Percentiles rank a stretch among this genome's conserved stretches.
These are phyloP conservation scores for Heliophila coronopifolia DNA, from an alignment of 441 rosid genomes.

Conservation along the genomic window DNA sequence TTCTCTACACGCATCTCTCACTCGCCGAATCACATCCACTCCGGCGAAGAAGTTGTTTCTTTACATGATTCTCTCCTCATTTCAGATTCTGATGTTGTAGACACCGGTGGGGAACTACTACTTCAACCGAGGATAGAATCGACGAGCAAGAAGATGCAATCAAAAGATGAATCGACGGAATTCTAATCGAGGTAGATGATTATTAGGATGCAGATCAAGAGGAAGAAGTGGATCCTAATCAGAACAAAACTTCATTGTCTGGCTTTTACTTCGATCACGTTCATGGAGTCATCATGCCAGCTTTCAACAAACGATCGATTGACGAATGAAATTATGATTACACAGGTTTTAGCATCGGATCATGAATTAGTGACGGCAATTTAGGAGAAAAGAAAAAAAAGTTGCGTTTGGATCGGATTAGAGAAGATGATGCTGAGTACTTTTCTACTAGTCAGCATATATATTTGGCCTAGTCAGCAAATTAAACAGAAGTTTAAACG, in stretches of 20 bases:
- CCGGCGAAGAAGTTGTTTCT: slow-evolving; percentile 25
- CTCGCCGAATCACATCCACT: slow-evolving; percentile 32
- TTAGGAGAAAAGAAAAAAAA: slow-evolving; percentile 25
- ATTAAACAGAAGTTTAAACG: too few relatives aligned
- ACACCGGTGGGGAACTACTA: slow-evolving; percentile 20
- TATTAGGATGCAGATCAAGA: slow-evolving; percentile 33
- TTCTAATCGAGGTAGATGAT: slow-evolving; percentile 33
- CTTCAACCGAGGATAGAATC: slow-evolving; percentile 45
- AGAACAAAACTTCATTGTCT: slow-evolving; percentile 32
- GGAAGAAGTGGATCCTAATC: slow-evolving; percentile 28
- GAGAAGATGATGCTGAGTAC: too few relatives aligned
- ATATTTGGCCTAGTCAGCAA: too few relatives aligned
- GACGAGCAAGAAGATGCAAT: slow-evolving; percentile 69
- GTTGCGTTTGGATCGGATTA: slow-evolving; percentile 71
- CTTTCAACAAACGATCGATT: slow-evolving; percentile 56
- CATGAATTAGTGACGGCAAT: slow-evolving; percentile 16
- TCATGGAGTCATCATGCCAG: slow-evolving; percentile 51
- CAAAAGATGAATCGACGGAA: slow-evolving; percentile 36
- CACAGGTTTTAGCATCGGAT: slow-evolving; percentile 36
- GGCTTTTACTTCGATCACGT: slow-evolving; percentile 72
- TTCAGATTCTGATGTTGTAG: slow-evolving; percentile 46
- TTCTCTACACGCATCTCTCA: slow-evolving; percentile 66
- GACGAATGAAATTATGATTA: slow-evolving; percentile 81
- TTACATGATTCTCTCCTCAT: slow-evolving; percentile 36
- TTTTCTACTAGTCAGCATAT: too few relatives aligned